Base-by-base conservation (phyloP, 2,329 filamentous ascomycete genomes). In the Colletotrichum coccodes region DNA sequence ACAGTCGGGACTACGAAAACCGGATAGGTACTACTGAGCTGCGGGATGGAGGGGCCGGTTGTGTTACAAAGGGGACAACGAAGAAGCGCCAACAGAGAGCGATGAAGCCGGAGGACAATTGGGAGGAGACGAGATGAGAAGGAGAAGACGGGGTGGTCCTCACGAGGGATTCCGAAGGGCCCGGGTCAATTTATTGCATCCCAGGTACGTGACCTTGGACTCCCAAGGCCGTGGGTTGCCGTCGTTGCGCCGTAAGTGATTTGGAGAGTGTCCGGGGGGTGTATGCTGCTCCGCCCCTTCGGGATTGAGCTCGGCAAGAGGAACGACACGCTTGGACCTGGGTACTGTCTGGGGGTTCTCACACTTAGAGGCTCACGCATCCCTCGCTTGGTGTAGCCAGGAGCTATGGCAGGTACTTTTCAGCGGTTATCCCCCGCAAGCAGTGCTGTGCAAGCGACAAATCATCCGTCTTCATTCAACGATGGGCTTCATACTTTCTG, bases 291-390 rank as follows among this genome's bases (percentile, higher is more conserved):
- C 66, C 66, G 62, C 62, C 62, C 62, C 62, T 66, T 69, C 66
- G 66, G 66, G 66, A 69, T 56, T 69, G 66, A 66, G 66, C 62
- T 69, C 66, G 66, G 66, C 66, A 69, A 69, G 47, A 42, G 16
- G 36, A 23, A 61, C 6, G 38, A 46, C 42, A 49, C 32, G 64
- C 64, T 67, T 67, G 34, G 58, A 50, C 49, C 30, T 47, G 47
- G 53, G 34, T 30, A 61, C 42, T 59, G 34, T 30, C 42, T 18
- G 56, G 47, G 57, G n/a, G 30, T 30, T 60, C 62, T 47, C 23
- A 52, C 32, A 49, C 54, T 38, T 30, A 56, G 21, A 26, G 26
- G 40, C 36, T 44, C 47, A 23, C 34, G 47, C 21, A 56, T 54
- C 49, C 60, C 21, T 62, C 28, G 46, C 47, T 61, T 18, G 44